A percentile compares a stretch with the other conserved stretches of the same genome.
These are phyloP conservation scores for Tanacetum coccineum DNA, from an alignment of 129 eudicot species.

Conservation along the genomic window DNA sequence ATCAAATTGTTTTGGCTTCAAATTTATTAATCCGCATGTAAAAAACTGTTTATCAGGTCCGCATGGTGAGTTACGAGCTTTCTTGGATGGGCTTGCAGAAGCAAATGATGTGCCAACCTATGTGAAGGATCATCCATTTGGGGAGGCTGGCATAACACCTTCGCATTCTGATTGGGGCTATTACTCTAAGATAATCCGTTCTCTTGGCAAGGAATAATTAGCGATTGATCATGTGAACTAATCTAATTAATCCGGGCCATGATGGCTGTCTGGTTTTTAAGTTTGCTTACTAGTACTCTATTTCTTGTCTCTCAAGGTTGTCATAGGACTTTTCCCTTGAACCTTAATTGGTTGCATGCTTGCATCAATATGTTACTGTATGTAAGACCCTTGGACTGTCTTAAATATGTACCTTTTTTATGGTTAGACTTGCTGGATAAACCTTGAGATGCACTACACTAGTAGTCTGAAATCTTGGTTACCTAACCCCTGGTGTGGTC, in stretches of 20 bases:
- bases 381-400: no score
- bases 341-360: no score
- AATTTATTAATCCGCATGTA: no score
- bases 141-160: conserved; percentile 42
- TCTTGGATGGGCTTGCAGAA: conserved; percentile 49
- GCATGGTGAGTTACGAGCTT: conserved; percentile 38
- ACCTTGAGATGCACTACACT: conserved; percentile 33
- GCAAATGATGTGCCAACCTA: conserved; percentile 49
- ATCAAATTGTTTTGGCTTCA: no score
- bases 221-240: not conserved
- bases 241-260: not conserved
- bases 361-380: no score
- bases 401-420: no score
- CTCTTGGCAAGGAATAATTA: conserved; percentile 4
- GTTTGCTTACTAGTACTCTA: no score
- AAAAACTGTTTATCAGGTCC: conserved; percentile 38
- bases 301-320: no score
- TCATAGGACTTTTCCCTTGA: no score
- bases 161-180: conserved; percentile 44
- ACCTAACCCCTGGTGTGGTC: conserved; percentile 79
- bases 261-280: no score
- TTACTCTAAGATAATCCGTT: conserved; percentile 32
- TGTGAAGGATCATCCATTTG: conserved; percentile 43
- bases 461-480: conserved; percentile 92
- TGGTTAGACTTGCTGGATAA: no score